Base-by-base conservation (phyloP, 2,329 filamentous ascomycete genomes). In the Colletotrichum kahawae region DNA sequence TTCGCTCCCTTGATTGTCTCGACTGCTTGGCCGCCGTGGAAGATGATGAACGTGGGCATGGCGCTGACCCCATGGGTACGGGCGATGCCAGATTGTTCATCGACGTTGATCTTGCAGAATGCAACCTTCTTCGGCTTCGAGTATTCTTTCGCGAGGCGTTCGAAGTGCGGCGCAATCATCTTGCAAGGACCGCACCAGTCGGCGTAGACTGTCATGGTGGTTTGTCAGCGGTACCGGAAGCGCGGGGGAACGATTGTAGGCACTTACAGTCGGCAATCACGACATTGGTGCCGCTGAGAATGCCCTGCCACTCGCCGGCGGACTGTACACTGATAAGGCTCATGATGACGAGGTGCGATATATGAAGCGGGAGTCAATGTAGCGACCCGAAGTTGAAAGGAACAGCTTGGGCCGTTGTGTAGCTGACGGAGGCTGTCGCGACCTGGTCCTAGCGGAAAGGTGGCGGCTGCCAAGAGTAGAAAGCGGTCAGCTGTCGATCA, bases 141-240 rank as follows among this genome's bases (percentile, higher is more conserved):
- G 81, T 97, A 92, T 83, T 96, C 94, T 74, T 90, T 89, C 63
- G 95, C 92, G 74, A 98, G 92, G 80, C 93, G 92, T 82, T 98
- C 95, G 84, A 97, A 98, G 72, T 94, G 91, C 24, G 96, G 96
- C 65, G 95, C 95, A 78, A 98, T 97, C 82, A 93, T 91, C 87
- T 97, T 97, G 91, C 96, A 98, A 81, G 96, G 95, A 71, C 93
- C 94, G 84, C 95, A 98, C 95, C 95, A 98, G 86, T 97, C 94
- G 84, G 96, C 96, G 82, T 97, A 97, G 89, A 98, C 95, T 97
- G 80, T 65, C 79, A 78, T 14, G 54, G 67, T 21, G 75, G 78
- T 82, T 82, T 84, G 79, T 76, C 69, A 75, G 68, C 57, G 63
- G 31, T 29, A 16, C n/a, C 36, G 65, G 34, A 71, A 67, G 76